A percentile compares a stretch with the other conserved stretches of the same genome.
These are phyloP conservation scores for Backusella circina DNA, from an alignment of 192 early-diverging fungal genomes.

Conservation along the genomic window DNA sequence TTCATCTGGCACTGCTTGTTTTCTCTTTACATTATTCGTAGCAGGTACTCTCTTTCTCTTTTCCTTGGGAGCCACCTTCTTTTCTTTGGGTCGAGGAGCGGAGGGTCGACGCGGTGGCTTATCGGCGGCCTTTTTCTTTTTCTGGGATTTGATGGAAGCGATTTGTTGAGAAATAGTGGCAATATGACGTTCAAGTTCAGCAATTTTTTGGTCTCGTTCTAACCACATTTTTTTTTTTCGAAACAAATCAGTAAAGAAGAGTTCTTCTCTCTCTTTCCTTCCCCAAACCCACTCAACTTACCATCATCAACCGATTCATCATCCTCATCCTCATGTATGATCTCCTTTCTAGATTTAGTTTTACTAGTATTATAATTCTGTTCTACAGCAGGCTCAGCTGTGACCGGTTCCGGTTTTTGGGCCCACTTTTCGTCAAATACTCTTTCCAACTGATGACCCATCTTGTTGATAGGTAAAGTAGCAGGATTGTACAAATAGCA, in stretches of 20 bases:
- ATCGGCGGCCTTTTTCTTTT: slow-evolving; percentile 15
- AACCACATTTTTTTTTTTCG: not conserved
- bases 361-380: not conserved
- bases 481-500: slow-evolving; percentile 77
- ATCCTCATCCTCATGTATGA: not conserved
- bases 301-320: slow-evolving; percentile 15
- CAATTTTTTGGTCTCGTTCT: slow-evolving; percentile 1
- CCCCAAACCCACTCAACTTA: not conserved
- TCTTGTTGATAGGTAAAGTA: slow-evolving; percentile 61
- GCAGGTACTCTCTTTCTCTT: not conserved
- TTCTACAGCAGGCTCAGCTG: not conserved
- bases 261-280: not conserved
- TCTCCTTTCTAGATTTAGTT: slow-evolving; percentile 19
- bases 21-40: not conserved
- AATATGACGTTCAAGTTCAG: slow-evolving; percentile 21
- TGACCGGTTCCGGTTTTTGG: slow-evolving; percentile 3
- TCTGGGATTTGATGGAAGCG: slow-evolving; percentile 7
- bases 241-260: too few species aligned
- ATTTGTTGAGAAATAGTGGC: slow-evolving; percentile 13
- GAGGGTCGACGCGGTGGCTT: not conserved
- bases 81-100: slow-evolving; percentile 8
- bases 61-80: not conserved
- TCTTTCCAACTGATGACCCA: slow-evolving; percentile 65
- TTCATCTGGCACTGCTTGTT: not conserved
- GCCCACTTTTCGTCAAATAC: slow-evolving; percentile 75